Base-by-base conservation (phyloP, 345 rosid genomes). In the Sonneratia alba region DNA sequence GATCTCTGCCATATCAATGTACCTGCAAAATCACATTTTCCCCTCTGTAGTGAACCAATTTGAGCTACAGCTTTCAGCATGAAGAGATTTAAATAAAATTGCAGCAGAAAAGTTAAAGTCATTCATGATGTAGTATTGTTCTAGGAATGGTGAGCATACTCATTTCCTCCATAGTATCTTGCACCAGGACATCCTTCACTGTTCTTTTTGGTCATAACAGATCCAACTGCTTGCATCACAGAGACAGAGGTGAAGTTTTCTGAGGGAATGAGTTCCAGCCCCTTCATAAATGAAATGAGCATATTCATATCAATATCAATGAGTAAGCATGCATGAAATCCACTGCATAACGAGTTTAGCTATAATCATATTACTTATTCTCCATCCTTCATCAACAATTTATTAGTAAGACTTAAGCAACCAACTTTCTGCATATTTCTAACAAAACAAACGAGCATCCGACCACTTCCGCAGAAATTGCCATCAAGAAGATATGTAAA, bases 101-200 rank as follows among this genome's bases (percentile, higher is more conserved):
- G 43, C 43, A 40, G 43, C 43, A n/a, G n/a, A 57, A 8, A 57
- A 57, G 32, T 21, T 57, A 7, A 8, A 24, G 3, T 57, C 12
- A n/a, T 57, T 57, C 13, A 14, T 34, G 34, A 57, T 12, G 10
- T 57, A 62, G 36, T 62, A 5, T 27, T 62, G 18, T 24, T 62
- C 3, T 7, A 53, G 27, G 66, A 42, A 72, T 16, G 64, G 56
- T 10, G 55, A 66, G 77, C 90, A 61, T 85, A 95, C 99, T 95
- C 97, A n/a, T 95, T 95, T 84, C 99, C 99, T 82, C 99, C 99
- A 66, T 95, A 95, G 84, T 95, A 95, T 92, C 99, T 84, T 0
- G 99, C 98, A 75, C 99, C 98, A 6, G 98, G 99, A 79, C 92
- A 95, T 67, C 99, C 99, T 88, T 95, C 99, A 86, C 99, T 95